phyloP scores from a whole-genome alignment of 305 asterid species.

The Stenogyne calaminthoides region DNA sequence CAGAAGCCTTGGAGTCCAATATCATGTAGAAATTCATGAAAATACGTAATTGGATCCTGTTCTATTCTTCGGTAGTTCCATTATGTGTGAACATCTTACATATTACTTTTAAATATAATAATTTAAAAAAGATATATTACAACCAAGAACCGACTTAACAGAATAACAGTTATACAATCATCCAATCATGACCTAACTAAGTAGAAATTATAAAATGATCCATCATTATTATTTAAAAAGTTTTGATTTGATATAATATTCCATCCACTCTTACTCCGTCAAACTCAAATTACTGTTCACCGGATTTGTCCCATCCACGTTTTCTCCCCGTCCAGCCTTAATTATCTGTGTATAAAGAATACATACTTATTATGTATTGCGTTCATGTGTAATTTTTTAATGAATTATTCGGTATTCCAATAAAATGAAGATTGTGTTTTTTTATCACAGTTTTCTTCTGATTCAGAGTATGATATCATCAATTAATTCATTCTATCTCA shows the following conservation, averaged over 20 bases:
- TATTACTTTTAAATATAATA: neutral
- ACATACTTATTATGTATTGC: neutral
- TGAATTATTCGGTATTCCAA: neutral
- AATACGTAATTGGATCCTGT: neutral
- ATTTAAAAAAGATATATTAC: too few species aligned
- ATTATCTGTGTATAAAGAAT: neutral
- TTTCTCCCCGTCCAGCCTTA: neutral
- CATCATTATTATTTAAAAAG: too few species aligned
- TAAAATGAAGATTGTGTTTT: neutral
- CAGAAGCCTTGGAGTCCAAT: neutral
- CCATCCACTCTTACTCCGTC: too few species aligned
- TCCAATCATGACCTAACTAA: too few species aligned
- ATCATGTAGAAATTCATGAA: neutral
- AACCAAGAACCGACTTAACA: too few species aligned
- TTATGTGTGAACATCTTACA: neutral
- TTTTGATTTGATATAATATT: too few species aligned
- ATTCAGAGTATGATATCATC: neutral
- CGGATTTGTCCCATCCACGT: too few species aligned
- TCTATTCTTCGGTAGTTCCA: neutral
- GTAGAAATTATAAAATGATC: too few species aligned
- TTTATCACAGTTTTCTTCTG: neutral
- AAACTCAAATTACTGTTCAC: too few species aligned
- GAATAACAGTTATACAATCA: too few species aligned
- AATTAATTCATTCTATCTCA: neutral
- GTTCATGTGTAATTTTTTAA: neutral